Evolutionary conservation across 176 grass and related monocot genomes (phyloP).

Genomic region (Carex pumila): DNA sequence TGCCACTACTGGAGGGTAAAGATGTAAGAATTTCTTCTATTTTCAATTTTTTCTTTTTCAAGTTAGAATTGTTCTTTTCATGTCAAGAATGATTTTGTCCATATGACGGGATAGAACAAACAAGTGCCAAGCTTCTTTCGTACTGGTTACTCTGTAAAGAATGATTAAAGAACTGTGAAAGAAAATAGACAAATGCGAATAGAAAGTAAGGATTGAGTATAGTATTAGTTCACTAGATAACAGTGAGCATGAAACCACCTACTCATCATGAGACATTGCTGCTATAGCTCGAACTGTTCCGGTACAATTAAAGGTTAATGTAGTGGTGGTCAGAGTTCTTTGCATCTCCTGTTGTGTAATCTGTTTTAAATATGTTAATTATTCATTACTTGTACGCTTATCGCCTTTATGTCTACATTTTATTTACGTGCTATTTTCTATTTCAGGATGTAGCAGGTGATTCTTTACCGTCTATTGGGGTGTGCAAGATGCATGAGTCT

Average conservation of each 20-base stretch:
- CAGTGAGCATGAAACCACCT: background rate
- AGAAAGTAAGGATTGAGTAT: background rate
- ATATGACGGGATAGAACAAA: background rate
- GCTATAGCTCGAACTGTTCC: background rate
- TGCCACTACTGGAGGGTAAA: slow-evolving; percentile 26
- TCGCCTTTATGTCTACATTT: background rate
- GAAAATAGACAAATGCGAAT: background rate
- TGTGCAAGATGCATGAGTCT: slow-evolving; percentile 44
- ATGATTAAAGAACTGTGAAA: background rate
- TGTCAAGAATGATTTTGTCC: background rate
- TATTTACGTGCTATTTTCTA: background rate
- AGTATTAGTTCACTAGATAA: background rate
- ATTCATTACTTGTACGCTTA: background rate
- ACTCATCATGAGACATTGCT: background rate
- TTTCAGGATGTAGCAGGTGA: slow-evolving; percentile 44
- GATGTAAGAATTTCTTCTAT: slow-evolving; percentile 40
- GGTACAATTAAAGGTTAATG: background rate
- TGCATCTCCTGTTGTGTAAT: background rate
- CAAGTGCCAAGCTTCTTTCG: background rate
- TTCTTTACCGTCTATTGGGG: slow-evolving; percentile 28
- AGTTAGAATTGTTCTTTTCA: background rate
- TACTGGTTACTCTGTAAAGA: background rate
- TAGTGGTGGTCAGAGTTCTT: background rate
- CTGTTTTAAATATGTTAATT: background rate
- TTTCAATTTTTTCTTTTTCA: background rate